Evolutionary conservation across 2,329 filamentous ascomycete species (phyloP).

Genomic region (Fusarium penzigii): DNA sequence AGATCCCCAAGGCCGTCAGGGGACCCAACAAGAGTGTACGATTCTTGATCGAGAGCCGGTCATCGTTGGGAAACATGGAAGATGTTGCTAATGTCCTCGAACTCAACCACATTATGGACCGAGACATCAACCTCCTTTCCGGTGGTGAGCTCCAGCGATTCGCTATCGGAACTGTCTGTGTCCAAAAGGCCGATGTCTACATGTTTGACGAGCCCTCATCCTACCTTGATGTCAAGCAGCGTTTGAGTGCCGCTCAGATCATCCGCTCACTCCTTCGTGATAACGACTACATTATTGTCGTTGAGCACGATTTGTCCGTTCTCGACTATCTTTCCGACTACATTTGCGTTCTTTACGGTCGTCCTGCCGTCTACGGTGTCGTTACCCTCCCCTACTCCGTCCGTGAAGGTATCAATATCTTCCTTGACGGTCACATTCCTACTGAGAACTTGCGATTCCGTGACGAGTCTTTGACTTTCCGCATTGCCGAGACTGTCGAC

Average conservation of each 20-base stretch:
- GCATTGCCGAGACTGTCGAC: constrained; percentile 84
- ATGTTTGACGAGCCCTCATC: constrained; percentile 99
- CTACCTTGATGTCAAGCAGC: constrained; percentile 98
- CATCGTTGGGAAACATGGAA: constrained; percentile 76
- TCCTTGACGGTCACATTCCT: constrained; percentile 96
- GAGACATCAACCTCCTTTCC: constrained; percentile 86
- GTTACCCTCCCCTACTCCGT: constrained; percentile 95
- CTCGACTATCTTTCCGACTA: constrained; percentile 98
- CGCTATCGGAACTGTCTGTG: constrained; percentile 92
- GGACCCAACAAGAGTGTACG: constrained; percentile 78
- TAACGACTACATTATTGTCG: constrained; percentile 95
- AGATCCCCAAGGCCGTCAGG: constrained; percentile 91
- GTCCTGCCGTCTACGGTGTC: constrained; percentile 95
- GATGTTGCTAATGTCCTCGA: constrained; percentile 84
- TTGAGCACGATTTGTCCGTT: constrained; percentile 98
- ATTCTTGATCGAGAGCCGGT: constrained; percentile 73
- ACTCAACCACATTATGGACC: constrained; percentile 84
- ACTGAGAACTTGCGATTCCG: constrained; percentile 99
- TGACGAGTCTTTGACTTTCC: constrained; percentile 94
- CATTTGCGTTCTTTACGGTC: constrained; percentile 95
- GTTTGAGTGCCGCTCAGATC: constrained; percentile 86
- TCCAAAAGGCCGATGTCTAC: constrained; percentile 96
- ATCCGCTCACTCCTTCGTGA: constrained; percentile 88
- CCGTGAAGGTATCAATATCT: constrained; percentile 98
- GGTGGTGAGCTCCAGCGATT: constrained; percentile 99